phyloP scores from a whole-genome alignment of 805 yeast species.

The Metschnikowia borealis region DNA sequence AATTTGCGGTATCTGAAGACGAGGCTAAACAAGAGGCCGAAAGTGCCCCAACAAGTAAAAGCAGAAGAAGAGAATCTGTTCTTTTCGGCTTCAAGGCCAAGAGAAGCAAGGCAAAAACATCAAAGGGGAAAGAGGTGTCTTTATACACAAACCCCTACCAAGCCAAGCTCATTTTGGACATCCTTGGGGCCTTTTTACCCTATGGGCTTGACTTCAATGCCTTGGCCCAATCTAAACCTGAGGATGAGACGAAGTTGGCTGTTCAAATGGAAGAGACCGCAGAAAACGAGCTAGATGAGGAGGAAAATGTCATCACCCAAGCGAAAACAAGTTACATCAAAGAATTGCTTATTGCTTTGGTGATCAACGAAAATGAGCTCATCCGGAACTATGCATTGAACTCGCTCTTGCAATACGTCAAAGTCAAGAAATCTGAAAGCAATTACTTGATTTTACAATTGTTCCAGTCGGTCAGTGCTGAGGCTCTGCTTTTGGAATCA shows the following conservation, averaged over 20 bases:
- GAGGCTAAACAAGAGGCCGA: constrained; percentile 4
- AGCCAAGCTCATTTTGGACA: constrained; percentile 24
- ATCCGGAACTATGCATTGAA: constrained; percentile 35
- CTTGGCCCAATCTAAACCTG: constrained; percentile 12
- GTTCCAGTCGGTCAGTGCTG: constrained; percentile 29
- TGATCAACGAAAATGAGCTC: constrained; percentile 30
- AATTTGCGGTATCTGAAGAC: constrained; percentile 20
- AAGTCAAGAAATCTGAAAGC: constrained; percentile 30
- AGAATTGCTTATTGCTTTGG: constrained; percentile 28
- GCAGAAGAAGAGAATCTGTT: constrained; percentile 22
- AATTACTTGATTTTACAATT: constrained; percentile 32
- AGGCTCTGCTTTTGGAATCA: constrained; percentile 14
- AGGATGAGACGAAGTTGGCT: constrained; percentile 3
- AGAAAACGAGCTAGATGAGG: constrained; percentile 18
- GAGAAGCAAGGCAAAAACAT: constrained; percentile 17
- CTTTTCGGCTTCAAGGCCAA: constrained; percentile 27
- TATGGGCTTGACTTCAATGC: constrained; percentile 34
- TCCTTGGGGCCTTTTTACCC: constrained; percentile 31
- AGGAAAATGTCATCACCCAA: constrained; percentile 17
- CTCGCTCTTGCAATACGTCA: constrained; percentile 29
- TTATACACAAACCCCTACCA: constrained; percentile 37
- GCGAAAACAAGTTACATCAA: constrained; percentile 25
- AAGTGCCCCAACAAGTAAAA: constrained; percentile 4
- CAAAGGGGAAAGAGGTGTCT: constrained; percentile 16
- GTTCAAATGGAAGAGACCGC: constrained; percentile 5